A percentile compares a stretch with the other conserved stretches of the same genome.
Conservation (phyloP, 768 basidiomycete genomes). For the Boletus huronensis region DNA sequence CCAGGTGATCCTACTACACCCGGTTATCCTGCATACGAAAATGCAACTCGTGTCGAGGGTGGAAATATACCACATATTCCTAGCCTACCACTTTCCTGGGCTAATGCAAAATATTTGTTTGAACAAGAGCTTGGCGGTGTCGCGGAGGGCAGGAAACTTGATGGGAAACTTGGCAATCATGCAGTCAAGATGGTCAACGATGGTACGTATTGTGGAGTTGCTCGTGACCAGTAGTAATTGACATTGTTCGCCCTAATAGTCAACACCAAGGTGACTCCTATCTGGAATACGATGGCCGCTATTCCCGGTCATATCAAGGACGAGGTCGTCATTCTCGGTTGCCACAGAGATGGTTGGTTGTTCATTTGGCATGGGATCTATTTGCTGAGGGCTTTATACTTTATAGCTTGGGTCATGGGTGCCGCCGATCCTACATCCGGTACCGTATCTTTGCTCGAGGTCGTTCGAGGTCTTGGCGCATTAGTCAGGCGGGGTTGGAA, state of each 20-base stretch:
- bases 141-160: slow-evolving; percentile 39
- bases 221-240: not conserved
- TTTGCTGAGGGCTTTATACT: not conserved
- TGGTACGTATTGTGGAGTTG: slow-evolving; percentile 32
- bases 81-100: slow-evolving; percentile 84
- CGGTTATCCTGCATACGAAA: slow-evolving; percentile 80
- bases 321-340: slow-evolving; percentile 82
- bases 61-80: slow-evolving; percentile 71
- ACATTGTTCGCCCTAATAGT: slow-evolving; percentile 39
- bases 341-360: slow-evolving; percentile 77
- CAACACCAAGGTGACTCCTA: slow-evolving; percentile 75
- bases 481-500: slow-evolving; percentile 55
- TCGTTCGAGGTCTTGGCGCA: slow-evolving; percentile 50
- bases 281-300: slow-evolving; percentile 85
- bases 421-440: slow-evolving; percentile 55
- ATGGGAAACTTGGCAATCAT: slow-evolving; percentile 46
- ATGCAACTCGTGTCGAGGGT: slow-evolving; percentile 60
- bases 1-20: slow-evolving; percentile 85
- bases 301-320: slow-evolving; percentile 81
- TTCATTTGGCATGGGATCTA: not conserved
- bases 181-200: slow-evolving; percentile 52
- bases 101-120: slow-evolving; percentile 72
- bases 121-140: slow-evolving; percentile 46
- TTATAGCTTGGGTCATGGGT: slow-evolving; percentile 43
- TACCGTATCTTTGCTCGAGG: slow-evolving; percentile 52